phyloP scores from a whole-genome alignment of 2,329 filamentous ascomycete species.

The Hortaea werneckii region DNA sequence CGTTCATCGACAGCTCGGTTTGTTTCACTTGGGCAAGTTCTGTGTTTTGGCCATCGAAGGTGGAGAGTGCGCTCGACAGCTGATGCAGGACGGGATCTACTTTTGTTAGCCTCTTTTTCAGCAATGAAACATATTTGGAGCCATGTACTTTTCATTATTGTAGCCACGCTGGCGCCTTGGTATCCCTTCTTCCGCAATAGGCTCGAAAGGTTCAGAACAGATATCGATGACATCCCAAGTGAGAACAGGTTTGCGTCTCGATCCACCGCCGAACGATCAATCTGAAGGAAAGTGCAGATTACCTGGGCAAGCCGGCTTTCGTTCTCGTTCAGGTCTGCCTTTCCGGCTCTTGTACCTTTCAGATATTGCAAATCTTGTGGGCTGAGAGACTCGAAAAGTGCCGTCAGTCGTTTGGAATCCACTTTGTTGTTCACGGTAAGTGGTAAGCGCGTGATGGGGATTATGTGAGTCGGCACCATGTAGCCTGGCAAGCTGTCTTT shows the following conservation, averaged over 20 bases:
- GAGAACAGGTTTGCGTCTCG: slow-evolving; percentile 66
- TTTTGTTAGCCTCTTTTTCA: neutral
- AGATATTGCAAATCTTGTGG: slow-evolving; percentile 52
- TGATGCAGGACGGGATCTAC: neutral
- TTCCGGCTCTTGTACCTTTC: slow-evolving; percentile 23
- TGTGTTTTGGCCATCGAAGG: slow-evolving; percentile 29
- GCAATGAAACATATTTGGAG: neutral
- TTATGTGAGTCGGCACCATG: slow-evolving; percentile 82
- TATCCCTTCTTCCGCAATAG: slow-evolving; percentile 56
- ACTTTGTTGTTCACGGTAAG: slow-evolving; percentile 85
- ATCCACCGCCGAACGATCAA: slow-evolving; percentile 36
- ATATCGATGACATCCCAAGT: slow-evolving; percentile 79
- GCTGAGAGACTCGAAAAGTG: slow-evolving; percentile 53
- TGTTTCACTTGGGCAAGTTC: slow-evolving; percentile 30
- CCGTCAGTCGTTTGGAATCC: slow-evolving; percentile 59
- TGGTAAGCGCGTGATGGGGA: slow-evolving; percentile 62
- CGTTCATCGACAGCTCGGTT: slow-evolving; percentile 40
- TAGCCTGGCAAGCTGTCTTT: slow-evolving; percentile 62
- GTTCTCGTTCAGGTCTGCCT: slow-evolving; percentile 20
- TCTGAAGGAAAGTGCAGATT: slow-evolving; percentile 44
- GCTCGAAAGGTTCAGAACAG: slow-evolving; percentile 59
- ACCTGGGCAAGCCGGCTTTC: slow-evolving; percentile 43
- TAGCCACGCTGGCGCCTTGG: slow-evolving; percentile 48
- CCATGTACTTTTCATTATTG: slow-evolving; percentile 48
- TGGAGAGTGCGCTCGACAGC: slow-evolving; percentile 4